Evolutionary conservation across 2,329 filamentous ascomycete genomes (phyloP).

Genomic region (Dothistroma pini): DNA sequence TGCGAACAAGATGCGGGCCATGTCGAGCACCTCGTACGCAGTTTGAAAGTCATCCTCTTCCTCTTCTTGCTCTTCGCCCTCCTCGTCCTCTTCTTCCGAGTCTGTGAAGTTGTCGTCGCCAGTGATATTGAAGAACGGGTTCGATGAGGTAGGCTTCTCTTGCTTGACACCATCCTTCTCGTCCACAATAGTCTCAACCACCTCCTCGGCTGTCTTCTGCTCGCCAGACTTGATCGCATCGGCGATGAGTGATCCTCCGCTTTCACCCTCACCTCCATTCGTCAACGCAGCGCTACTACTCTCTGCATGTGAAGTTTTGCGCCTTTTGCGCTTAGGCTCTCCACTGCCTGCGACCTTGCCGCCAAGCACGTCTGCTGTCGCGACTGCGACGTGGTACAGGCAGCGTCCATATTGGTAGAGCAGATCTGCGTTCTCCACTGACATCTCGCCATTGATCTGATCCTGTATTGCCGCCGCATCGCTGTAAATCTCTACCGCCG

Average conservation of each 20-base stretch:
- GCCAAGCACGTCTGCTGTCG: constrained; percentile 90
- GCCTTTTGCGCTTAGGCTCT: constrained; percentile 52
- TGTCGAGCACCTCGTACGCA: constrained; percentile 61
- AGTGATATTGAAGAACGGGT: constrained; percentile 84
- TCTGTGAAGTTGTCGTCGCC: constrained; percentile 94
- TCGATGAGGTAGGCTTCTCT: constrained; percentile 52
- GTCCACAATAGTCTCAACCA: constrained; percentile 40
- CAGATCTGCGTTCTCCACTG: constrained; percentile 84
- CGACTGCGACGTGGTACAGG: constrained; percentile 88
- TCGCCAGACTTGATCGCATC: constrained; percentile 35
- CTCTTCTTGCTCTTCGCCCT: constrained; percentile 44
- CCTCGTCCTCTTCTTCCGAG: constrained; percentile 56
- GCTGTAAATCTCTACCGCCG: constrained; percentile 83
- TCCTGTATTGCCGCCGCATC: constrained; percentile 86
- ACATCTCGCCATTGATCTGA: constrained; percentile 87
- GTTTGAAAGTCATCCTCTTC: constrained; percentile 61
- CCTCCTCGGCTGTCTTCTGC: constrained; percentile 43
- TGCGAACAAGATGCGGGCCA: constrained; percentile 57
- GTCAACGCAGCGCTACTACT: constrained; percentile 23
- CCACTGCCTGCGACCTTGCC: constrained; percentile 64
- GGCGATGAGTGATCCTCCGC: constrained; percentile 27
- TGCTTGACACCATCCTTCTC: constrained; percentile 44
- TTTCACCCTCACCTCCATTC: constrained; percentile 32
- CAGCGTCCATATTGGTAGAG: constrained; percentile 93
- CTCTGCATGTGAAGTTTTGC: constrained; percentile 33